Base-by-base conservation (phyloP, 805 yeast species). In the Yarrowia deformans region DNA sequence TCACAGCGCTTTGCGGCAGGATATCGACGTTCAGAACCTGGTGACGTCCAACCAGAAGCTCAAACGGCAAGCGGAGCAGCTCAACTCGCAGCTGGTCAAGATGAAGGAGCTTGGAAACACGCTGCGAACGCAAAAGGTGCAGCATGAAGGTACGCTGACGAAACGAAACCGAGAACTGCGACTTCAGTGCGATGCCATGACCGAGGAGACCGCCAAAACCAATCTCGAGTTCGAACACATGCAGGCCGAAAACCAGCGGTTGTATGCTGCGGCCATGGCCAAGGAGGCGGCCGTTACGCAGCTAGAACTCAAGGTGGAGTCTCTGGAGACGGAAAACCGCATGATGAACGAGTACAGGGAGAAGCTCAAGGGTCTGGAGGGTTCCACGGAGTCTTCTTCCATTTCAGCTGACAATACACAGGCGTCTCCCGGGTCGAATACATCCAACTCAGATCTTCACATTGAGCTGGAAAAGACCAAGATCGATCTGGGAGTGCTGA, bases 101-200 rank as follows among this genome's bases (percentile, higher is more conserved):
- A 74, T 79, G 40, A 77, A 76, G 69, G 75, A 75, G n/a, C 73
- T 75, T 13, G 73, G 77, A 32, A 74, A 77, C 35, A 77, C 75
- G 2, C 74, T 74, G 60, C 72, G 77, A 71, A 76, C 76, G 7
- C 81, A 79, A 49, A 72, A 81, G 23, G 74, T 78, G 8, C 78
- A 79, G 8, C 79, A 80, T 69, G 81, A 81, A 66, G 71, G 74
- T 10, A 73, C 75, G 43, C 72, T 80, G 13, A 68, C 79, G 12
- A 74, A 75, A 34, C 75, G 76, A 68, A 78, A 76, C 70, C 74
- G 76, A 42, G 79, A 75, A 43, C 73, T 78, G 50, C 69, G 77
- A 23, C 73, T 70, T 1, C 75, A 75, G 61, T 67, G 75, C 45
- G 70, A 69, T 8, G 70, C 69, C 3, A 70, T 75, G 58, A 72